Evolutionary conservation across 2,329 filamentous ascomycete species (phyloP).

Genomic region (Coniochaeta sp.): DNA sequence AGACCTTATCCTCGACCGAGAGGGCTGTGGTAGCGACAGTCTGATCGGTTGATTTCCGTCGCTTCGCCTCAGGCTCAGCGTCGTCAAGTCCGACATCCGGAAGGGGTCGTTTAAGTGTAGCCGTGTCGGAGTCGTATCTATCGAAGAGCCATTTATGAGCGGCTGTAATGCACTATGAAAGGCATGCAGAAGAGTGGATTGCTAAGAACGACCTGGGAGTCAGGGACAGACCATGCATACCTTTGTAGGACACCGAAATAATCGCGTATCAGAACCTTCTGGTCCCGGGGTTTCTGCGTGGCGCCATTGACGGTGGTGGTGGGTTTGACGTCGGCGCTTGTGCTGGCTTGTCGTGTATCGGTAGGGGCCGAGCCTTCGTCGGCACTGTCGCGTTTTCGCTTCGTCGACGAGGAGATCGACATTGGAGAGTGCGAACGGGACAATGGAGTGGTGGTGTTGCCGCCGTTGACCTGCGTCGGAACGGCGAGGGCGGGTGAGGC

Average conservation of each 20-base stretch:
- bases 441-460: constrained; percentile 10
- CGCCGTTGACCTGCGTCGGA: constrained; percentile 20
- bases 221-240: constrained; percentile 26
- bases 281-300: constrained; percentile 11
- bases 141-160: constrained; percentile 20
- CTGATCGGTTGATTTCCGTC: constrained; percentile 50
- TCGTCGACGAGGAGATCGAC: constrained; percentile 26
- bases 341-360: constrained; percentile 15
- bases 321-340: constrained; percentile 6
- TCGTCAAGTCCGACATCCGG: constrained; percentile 30
- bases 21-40: constrained; percentile 18
- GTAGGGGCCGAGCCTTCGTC: constrained; percentile 24
- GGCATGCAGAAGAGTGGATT: neutral
- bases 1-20: constrained; percentile 48
- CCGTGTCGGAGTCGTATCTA: constrained; percentile 46
- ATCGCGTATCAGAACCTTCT: constrained; percentile 29
- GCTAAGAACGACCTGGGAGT: neutral
- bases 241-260: constrained; percentile 33
- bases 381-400: constrained; percentile 52
- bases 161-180: neutral
- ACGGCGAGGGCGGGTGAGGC: constrained; percentile 21
- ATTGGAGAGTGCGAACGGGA: constrained; percentile 19
- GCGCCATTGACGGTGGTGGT: constrained; percentile 15
- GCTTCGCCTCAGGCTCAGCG: constrained; percentile 50
- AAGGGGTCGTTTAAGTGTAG: constrained; percentile 48